Percentiles rank a stretch among this genome's conserved stretches.
Conservation (phyloP, 139 green algal species). For the Chlorella sp. region DNA sequence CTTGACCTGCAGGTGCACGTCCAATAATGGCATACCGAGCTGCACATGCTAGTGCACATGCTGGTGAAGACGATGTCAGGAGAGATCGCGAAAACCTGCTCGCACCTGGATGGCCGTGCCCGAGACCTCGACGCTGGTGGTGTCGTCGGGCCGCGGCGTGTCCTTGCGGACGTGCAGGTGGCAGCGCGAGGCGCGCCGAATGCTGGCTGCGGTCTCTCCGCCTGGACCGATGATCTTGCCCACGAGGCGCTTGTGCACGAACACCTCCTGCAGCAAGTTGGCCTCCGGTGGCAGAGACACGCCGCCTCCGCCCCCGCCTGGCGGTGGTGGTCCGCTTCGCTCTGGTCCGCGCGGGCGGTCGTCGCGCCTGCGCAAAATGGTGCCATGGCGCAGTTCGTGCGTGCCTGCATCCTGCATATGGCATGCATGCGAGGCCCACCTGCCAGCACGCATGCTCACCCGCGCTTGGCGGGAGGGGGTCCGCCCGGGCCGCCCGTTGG, state of each 20-base stretch:
- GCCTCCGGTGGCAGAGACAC: not conserved
- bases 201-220: constrained; percentile 6
- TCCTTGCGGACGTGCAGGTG: constrained; percentile 14
- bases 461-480: too few relatives aligned
- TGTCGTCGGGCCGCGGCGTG: constrained; percentile 4
- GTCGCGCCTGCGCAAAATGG: too few relatives aligned
- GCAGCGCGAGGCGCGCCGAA: not conserved
- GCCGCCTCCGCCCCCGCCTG: not conserved
- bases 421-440: too few relatives aligned
- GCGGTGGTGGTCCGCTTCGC: too few relatives aligned
- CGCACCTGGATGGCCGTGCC: not conserved
- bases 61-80: too few relatives aligned
- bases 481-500: too few relatives aligned
- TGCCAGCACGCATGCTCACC: too few relatives aligned
- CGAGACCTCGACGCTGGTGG: constrained; percentile 4
- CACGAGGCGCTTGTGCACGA: not conserved
- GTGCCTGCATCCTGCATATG: too few relatives aligned
- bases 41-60: not conserved
- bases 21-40: too few relatives aligned
- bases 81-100: too few relatives aligned
- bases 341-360: too few relatives aligned
- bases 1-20: constrained; percentile 1
- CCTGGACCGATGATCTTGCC: constrained; percentile 10
- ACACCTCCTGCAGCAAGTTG: constrained; percentile 3
- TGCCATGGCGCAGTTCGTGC: too few relatives aligned